Evolutionary conservation across 2,329 filamentous ascomycete genomes (phyloP).

Genomic region (Periconia sp.): DNA sequence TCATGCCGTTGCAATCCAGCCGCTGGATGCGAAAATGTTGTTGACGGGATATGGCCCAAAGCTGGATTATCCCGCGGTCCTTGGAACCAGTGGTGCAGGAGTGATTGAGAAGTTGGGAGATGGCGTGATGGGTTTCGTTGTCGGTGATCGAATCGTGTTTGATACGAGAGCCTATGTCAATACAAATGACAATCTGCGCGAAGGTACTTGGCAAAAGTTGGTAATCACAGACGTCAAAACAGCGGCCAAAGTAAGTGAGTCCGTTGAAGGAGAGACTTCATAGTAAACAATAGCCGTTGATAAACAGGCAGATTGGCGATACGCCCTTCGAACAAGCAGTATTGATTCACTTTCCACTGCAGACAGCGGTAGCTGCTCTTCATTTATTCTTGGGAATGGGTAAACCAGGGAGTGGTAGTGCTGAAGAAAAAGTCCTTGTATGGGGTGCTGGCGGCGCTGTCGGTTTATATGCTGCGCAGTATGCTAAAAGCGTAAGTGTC

Average conservation of each 20-base stretch:
- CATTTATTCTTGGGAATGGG: conserved; percentile 30
- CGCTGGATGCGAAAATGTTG: conserved; percentile 29
- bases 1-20: conserved; percentile 24
- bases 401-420: conserved; percentile 18
- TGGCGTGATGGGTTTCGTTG: conserved; percentile 44
- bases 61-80: conserved; percentile 16
- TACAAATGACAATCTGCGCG: conserved; percentile 16
- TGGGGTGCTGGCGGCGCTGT: conserved; percentile 33
- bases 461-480: conserved; percentile 28
- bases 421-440: conserved; percentile 26
- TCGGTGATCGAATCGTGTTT: conserved; percentile 47
- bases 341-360: conserved; percentile 26
- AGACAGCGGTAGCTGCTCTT: conserved; percentile 31
- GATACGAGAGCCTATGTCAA: conserved; percentile 24
- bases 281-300: conserved; percentile 3
- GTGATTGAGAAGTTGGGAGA: conserved; percentile 50
- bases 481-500: conserved; percentile 23
- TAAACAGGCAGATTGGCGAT: conserved; percentile 20
- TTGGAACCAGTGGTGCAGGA: conserved; percentile 34
- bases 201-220: conserved; percentile 28
- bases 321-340: conserved; percentile 28
- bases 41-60: conserved; percentile 21
- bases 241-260: conserved; percentile 19
- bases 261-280: not conserved
- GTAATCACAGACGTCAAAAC: conserved; percentile 19